A percentile compares a stretch with the other conserved stretches of the same genome.
These are phyloP conservation scores for Cordyceps cicadae DNA, from an alignment of 2,329 filamentous ascomycete genomes.

Conservation along the genomic window DNA sequence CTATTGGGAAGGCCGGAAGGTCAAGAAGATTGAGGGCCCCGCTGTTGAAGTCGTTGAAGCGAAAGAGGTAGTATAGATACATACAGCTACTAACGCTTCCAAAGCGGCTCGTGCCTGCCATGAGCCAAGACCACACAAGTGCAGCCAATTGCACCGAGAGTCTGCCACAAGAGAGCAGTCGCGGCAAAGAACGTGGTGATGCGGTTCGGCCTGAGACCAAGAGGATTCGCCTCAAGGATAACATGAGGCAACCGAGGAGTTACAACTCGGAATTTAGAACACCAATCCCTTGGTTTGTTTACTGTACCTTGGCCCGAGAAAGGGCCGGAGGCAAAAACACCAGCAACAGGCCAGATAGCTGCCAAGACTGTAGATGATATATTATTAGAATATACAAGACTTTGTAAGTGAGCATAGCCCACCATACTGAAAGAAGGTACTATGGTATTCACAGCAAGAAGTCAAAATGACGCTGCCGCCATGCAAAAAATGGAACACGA, in stretches of 20 bases:
- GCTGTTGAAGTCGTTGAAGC: constrained; percentile 15
- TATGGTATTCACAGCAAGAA: not conserved
- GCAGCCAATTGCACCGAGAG: too few relatives aligned
- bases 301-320: too few relatives aligned
- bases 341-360: too few relatives aligned
- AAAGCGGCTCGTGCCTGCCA: not conserved
- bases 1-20: constrained; percentile 20
- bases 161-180: too few relatives aligned
- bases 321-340: too few relatives aligned
- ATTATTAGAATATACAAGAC: not conserved
- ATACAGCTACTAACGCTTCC: not conserved
- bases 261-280: too few relatives aligned
- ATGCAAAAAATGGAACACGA: not conserved
- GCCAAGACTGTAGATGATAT: not conserved
- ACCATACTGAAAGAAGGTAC: not conserved
- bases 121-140: too few relatives aligned
- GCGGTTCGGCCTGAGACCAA: too few relatives aligned
- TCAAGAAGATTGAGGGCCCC: constrained; percentile 20
- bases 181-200: too few relatives aligned
- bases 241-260: too few relatives aligned
- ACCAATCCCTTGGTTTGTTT: too few relatives aligned
- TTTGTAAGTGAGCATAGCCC: not conserved
- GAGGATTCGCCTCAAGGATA: too few relatives aligned
- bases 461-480: not conserved
- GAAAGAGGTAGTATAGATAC: not conserved